Percentiles rank a stretch among this genome's conserved stretches.
Conservation (phyloP, 345 rosid species). For the Lepidium africanum region DNA sequence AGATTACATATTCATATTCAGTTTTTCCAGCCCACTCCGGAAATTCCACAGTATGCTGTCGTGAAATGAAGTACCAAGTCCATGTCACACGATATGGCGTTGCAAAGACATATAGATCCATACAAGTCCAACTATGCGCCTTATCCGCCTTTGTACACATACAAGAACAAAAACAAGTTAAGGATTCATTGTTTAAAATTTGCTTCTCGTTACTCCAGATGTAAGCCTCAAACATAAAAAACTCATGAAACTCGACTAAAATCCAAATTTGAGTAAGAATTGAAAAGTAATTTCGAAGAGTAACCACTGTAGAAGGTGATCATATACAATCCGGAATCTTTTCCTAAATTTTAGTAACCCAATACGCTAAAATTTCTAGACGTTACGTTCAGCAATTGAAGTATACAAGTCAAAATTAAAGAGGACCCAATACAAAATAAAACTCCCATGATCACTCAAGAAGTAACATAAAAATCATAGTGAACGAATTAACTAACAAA, state of each 20-base stretch:
- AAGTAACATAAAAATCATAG: not conserved
- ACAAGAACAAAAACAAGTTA: slow-evolving; percentile 8
- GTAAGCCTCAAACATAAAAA: not conserved
- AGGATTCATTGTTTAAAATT: not conserved
- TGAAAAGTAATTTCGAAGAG: not conserved
- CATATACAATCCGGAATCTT: not conserved
- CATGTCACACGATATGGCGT: slow-evolving; percentile 93
- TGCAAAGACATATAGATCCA: slow-evolving; percentile 94
- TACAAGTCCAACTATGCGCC: slow-evolving; percentile 96
- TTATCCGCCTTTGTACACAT: slow-evolving; percentile 49
- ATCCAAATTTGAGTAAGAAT: not conserved
- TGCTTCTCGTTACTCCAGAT: not conserved
- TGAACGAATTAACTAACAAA: not conserved
- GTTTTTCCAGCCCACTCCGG: slow-evolving; percentile 75
- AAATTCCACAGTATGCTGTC: slow-evolving; percentile 78
- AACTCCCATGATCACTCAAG: not conserved
- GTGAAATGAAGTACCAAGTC: slow-evolving; percentile 81
- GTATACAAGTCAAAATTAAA: slow-evolving; percentile 9
- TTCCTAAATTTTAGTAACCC: not conserved
- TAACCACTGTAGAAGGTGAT: not conserved
- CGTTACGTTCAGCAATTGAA: not conserved
- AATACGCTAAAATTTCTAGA: not conserved
- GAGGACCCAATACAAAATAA: not conserved
- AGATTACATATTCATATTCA: slow-evolving; percentile 84
- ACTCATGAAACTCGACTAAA: not conserved